Percentiles rank a stretch among this genome's conserved stretches.
phyloP scores from a whole-genome alignment of 164 flowering plant genomes.

The Warburgia ugandensis region DNA sequence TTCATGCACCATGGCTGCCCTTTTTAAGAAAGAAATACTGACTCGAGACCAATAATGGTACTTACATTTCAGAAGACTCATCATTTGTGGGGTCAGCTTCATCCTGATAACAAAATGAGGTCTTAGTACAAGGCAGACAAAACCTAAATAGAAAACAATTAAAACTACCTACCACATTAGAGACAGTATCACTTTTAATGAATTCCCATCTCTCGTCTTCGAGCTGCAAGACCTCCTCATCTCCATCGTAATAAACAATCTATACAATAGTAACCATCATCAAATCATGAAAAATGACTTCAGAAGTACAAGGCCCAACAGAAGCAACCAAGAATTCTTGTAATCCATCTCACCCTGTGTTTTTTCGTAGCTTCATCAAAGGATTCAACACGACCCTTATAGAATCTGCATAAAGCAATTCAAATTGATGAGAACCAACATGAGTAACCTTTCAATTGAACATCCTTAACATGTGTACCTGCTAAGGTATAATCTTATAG shows the following conservation, averaged over 20 bases:
- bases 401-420: conserved; percentile 57
- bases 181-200: conserved; percentile 21
- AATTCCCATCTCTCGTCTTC: conserved; percentile 44
- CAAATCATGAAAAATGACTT: background rate
- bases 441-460: too few relatives aligned
- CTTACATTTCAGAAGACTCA: conserved; percentile 53
- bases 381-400: conserved; percentile 52
- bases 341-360: conserved; percentile 63
- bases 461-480: too few relatives aligned
- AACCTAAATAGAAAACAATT: too few relatives aligned
- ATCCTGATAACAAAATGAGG: conserved; percentile 30
- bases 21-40: too few relatives aligned
- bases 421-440: too few relatives aligned
- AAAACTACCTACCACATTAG: conserved; percentile 34
- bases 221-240: conserved; percentile 52
- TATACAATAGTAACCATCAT: too few relatives aligned
- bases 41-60: too few relatives aligned
- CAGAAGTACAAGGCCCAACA: background rate
- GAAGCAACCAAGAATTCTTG: too few relatives aligned
- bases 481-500: background rate
- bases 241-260: conserved; percentile 76
- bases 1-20: too few relatives aligned
- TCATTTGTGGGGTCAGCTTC: conserved; percentile 26
- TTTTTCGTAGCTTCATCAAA: conserved; percentile 44
- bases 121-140: too few relatives aligned